These are phyloP conservation scores for Zangia roseola DNA, from an alignment of 768 basidiomycete species.

Conservation along the genomic window DNA sequence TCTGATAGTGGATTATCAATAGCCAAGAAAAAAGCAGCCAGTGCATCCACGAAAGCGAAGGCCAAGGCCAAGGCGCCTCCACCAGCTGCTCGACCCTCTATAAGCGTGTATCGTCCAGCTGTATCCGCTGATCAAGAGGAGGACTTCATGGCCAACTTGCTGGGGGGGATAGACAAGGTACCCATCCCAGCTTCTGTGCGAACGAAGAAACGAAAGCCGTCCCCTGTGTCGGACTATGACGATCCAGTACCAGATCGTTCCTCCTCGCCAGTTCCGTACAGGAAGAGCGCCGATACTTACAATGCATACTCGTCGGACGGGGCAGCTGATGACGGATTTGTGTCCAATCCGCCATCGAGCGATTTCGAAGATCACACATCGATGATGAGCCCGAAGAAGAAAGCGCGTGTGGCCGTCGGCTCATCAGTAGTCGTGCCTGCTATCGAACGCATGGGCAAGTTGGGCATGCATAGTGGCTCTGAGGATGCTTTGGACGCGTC, in stretches of 20 bases:
- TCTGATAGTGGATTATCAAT: conserved; percentile 8
- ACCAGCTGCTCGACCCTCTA: conserved; percentile 52
- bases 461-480: conserved; percentile 57
- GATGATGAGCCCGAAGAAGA: conserved; percentile 70
- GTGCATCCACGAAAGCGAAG: conserved; percentile 35
- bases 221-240: conserved; percentile 42
- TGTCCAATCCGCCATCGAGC: conserved; percentile 40
- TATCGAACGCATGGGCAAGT: conserved; percentile 52
- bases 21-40: conserved; percentile 30
- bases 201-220: conserved; percentile 69
- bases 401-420: conserved; percentile 43
- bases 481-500: conserved; percentile 51
- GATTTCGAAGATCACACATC: conserved; percentile 49
- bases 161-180: conserved; percentile 66
- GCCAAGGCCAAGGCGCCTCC: conserved; percentile 47
- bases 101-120: conserved; percentile 77
- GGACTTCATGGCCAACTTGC: conserved; percentile 83
- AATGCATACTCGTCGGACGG: conserved; percentile 38
- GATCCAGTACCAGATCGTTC: conserved; percentile 26
- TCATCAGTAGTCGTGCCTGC: conserved; percentile 50
- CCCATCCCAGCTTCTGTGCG: conserved; percentile 37
- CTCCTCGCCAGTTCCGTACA: conserved; percentile 42
- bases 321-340: conserved; percentile 21
- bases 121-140: conserved; percentile 78
- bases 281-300: conserved; percentile 32